Conservation (phyloP, 1,139 yeast species). For the Trichomonascaceae sp. region DNA sequence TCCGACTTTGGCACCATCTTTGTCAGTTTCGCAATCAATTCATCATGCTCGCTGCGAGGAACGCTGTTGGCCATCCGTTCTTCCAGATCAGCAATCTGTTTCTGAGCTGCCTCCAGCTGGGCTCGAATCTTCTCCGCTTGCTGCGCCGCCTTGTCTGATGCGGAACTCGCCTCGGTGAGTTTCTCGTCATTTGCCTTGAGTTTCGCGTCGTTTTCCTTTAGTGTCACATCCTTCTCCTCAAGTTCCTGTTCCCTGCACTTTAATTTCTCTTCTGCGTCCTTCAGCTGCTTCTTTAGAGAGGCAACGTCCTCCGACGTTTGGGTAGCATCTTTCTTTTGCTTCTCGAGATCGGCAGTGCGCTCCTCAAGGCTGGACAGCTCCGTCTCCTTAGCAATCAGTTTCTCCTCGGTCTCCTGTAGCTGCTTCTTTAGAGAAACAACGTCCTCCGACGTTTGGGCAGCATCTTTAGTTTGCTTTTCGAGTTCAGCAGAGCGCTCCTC, state of each 20-base stretch:
- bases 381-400: not conserved
- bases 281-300: no score
- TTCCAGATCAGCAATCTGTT: slow-evolving; percentile 10
- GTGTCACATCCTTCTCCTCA: slow-evolving; percentile 5
- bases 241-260: not conserved
- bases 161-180: slow-evolving; percentile 1
- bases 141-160: not conserved
- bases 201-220: slow-evolving; percentile 1
- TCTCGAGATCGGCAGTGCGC: not conserved
- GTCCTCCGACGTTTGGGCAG: slow-evolving; percentile 1
- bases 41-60: slow-evolving; percentile 4
- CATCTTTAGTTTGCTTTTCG: slow-evolving; percentile 1
- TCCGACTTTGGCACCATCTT: slow-evolving; percentile 44
- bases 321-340: no score
- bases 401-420: slow-evolving; percentile 2
- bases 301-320: no score
- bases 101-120: slow-evolving; percentile 5
- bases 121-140: slow-evolving; percentile 1
- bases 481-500: slow-evolving; percentile 1
- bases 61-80: slow-evolving; percentile 3
- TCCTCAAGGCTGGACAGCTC: slow-evolving; percentile 1
- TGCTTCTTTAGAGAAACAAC: slow-evolving; percentile 1
- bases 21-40: slow-evolving; percentile 5
- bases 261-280: slow-evolving; percentile 1
- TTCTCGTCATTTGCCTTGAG: not conserved